These are phyloP conservation scores for Andrographis paniculata DNA, from an alignment of 305 asterid genomes.

Conservation along the genomic window DNA sequence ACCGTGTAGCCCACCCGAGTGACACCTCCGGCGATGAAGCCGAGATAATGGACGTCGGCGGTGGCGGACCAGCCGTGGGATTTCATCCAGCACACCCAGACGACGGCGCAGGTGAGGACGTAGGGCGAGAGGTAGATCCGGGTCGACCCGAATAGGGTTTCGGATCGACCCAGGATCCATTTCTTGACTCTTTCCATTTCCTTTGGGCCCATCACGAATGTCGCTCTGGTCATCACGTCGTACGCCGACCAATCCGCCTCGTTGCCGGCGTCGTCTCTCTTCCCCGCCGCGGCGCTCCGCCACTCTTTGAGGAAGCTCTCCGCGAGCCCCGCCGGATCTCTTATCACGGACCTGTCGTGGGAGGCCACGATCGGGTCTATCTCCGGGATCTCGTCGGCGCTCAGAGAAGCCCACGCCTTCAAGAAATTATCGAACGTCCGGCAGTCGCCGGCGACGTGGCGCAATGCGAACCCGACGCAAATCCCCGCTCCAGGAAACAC, in stretches of 20 bases:
- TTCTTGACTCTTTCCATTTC: constrained; percentile 40
- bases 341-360: constrained; percentile 28
- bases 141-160: constrained; percentile 30
- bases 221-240: constrained; percentile 23
- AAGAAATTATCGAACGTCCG: constrained; percentile 45
- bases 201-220: constrained; percentile 31
- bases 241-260: neutral
- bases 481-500: constrained; percentile 36
- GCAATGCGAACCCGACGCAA: constrained; percentile 37
- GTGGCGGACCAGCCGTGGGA: constrained; percentile 2
- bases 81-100: constrained; percentile 47
- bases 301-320: constrained; percentile 22
- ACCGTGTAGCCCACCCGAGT: constrained; percentile 27
- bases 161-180: constrained; percentile 33
- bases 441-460: constrained; percentile 43
- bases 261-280: no score
- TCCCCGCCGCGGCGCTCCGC: neutral
- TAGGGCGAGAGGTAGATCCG: constrained; percentile 36
- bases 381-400: neutral
- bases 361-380: constrained; percentile 12
- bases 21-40: constrained; percentile 46
- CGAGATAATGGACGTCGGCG: constrained; percentile 24
- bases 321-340: constrained; percentile 22
- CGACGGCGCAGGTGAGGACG: constrained; percentile 32
- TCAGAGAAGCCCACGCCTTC: constrained; percentile 40